Evolutionary conservation across 106 monocot species (phyloP).

Genomic region (Dendrobium chrysotoxum): DNA sequence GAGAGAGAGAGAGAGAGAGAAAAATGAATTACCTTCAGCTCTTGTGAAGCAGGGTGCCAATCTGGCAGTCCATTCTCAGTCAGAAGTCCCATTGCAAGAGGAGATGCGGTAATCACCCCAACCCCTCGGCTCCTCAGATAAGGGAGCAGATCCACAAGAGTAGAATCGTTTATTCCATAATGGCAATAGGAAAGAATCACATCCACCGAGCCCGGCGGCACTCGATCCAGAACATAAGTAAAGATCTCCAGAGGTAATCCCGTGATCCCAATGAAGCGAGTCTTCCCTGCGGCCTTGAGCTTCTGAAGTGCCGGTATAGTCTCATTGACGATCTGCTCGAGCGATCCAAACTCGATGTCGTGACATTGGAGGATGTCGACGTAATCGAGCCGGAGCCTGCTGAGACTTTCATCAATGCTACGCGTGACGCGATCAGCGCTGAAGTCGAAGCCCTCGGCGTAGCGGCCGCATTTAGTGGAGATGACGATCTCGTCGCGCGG

Average conservation of each 20-base stretch:
- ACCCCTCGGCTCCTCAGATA: conserved; percentile 76
- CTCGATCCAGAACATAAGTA: conserved; percentile 71
- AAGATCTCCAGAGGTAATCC: conserved; percentile 68
- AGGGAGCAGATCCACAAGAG: conserved; percentile 65
- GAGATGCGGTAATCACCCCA: conserved; percentile 82
- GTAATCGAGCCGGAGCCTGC: conserved; percentile 66
- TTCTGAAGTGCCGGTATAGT: conserved; percentile 81
- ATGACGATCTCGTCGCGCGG: conserved; percentile 49
- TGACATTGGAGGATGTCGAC: conserved; percentile 93
- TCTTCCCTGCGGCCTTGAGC: conserved; percentile 68
- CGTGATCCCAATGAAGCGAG: conserved; percentile 75
- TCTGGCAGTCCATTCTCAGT: conserved; percentile 74
- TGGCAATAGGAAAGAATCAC: conserved; percentile 91
- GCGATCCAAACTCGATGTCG: conserved; percentile 86
- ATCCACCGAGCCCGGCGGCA: conserved; percentile 68
- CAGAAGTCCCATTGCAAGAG: conserved; percentile 83
- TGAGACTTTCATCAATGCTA: conserved; percentile 85
- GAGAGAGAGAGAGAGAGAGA: not conserved
- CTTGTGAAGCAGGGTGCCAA: conserved; percentile 76
- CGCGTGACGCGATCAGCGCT: conserved; percentile 70
- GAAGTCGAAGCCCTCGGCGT: conserved; percentile 82
- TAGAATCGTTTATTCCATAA: conserved; percentile 70
- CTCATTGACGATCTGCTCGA: conserved; percentile 93
- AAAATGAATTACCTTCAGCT: conserved; percentile 56
- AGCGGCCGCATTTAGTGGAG: conserved; percentile 86